Percentiles rank a stretch among this genome's conserved stretches.
Evolutionary conservation across 371 early-diverging fungal species (phyloP).

Genomic region (Cokeromyces recurvatus): DNA sequence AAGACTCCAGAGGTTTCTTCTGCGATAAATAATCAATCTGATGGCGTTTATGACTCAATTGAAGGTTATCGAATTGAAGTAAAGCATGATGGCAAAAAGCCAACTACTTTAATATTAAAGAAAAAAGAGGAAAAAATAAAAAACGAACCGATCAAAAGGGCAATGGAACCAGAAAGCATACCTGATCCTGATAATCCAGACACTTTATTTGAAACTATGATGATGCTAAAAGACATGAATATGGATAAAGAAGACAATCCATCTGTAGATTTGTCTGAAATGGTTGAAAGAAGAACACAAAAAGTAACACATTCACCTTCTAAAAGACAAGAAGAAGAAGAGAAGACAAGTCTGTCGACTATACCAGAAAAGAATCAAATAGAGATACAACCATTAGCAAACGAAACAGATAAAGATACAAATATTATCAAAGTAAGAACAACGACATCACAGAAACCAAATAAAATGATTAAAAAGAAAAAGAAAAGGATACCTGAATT

Average conservation of each 20-base stretch:
- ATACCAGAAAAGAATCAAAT: not conserved
- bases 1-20: conserved; percentile 5
- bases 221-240: conserved; percentile 40
- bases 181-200: conserved; percentile 26
- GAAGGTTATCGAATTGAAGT: conserved; percentile 41
- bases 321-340: not conserved
- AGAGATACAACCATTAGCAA: not conserved
- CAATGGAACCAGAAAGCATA: conserved; percentile 6
- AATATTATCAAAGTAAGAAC: not conserved
- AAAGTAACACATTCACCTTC: not conserved
- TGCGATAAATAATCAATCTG: not conserved
- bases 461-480: conserved; percentile 28
- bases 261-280: not conserved
- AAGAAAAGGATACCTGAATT: conserved; percentile 25
- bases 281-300: not conserved
- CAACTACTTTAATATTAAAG: conserved; percentile 30
- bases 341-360: not conserved
- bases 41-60: conserved; percentile 31
- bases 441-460: conserved; percentile 6
- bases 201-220: conserved; percentile 46
- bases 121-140: conserved; percentile 7
- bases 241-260: conserved; percentile 22
- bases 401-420: not conserved
- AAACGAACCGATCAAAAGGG: not conserved
- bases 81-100: conserved; percentile 14